Percentiles rank a stretch among this genome's conserved stretches.
phyloP scores from a whole-genome alignment of 352 stramenopile genomes.

The Globisporangium cederbergense region DNA sequence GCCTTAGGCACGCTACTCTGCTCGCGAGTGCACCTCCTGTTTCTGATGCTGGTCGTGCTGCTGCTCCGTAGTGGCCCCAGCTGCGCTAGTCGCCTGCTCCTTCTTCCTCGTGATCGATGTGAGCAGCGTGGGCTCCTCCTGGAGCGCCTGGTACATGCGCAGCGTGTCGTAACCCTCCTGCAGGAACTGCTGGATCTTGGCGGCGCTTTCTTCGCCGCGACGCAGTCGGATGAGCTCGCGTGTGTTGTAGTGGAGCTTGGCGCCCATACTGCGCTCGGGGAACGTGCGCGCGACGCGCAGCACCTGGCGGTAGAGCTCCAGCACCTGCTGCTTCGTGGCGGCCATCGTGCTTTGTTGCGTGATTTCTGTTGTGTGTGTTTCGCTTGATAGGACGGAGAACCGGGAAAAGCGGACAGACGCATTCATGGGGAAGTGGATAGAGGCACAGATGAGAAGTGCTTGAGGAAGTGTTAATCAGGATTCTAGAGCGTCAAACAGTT shows the following conservation, averaged over 20 bases:
- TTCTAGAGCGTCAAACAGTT: too few relatives aligned
- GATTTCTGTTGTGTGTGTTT: background rate
- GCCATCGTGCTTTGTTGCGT: background rate
- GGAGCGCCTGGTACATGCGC: slow-evolving; percentile 54
- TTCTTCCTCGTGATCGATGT: slow-evolving; percentile 59
- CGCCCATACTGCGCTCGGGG: slow-evolving; percentile 53
- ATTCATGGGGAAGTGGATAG: too few relatives aligned
- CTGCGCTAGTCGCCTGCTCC: background rate
- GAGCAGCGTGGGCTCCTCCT: slow-evolving; percentile 40
- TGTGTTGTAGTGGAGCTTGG: slow-evolving; percentile 77
- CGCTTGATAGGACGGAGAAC: background rate
- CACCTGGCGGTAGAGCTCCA: slow-evolving; percentile 57
- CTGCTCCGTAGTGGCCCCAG: background rate
- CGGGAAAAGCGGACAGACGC: too few relatives aligned
- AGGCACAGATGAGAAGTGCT: too few relatives aligned
- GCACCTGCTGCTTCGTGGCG: slow-evolving; percentile 32
- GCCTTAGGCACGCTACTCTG: background rate
- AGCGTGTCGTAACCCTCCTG: slow-evolving; percentile 54
- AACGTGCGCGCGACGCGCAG: slow-evolving; percentile 50
- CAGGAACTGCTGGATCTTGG: slow-evolving; percentile 38
- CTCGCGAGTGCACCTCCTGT: slow-evolving; percentile 5
- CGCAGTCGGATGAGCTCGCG: slow-evolving; percentile 64
- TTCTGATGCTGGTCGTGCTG: background rate
- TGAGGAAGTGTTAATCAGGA: too few relatives aligned
- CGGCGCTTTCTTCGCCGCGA: slow-evolving; percentile 38